phyloP scores from a whole-genome alignment of 768 basidiomycete genomes.

The Lactarius tabidus region DNA sequence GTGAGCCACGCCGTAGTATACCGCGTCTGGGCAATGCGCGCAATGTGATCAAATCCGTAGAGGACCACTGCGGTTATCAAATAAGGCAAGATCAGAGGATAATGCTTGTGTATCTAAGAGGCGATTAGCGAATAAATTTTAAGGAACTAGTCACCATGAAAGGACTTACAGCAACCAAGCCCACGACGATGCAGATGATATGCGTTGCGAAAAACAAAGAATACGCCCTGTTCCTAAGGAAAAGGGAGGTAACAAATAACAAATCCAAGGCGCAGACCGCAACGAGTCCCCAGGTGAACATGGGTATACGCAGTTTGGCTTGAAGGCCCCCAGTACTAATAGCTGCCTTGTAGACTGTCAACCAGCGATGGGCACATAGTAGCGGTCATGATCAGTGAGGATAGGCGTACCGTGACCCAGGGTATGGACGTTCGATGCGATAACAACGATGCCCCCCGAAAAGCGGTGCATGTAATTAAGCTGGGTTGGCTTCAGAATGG shows the following conservation, averaged over 20 bases:
- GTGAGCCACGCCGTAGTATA: conserved; percentile 41
- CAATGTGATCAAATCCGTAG: conserved; percentile 44
- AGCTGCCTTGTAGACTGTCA: conserved; percentile 10
- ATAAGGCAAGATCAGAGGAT: conserved; percentile 36
- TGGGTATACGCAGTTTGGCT: background rate
- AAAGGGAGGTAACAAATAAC: conserved; percentile 39
- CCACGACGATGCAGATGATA: conserved; percentile 40
- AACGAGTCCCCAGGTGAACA: conserved; percentile 31
- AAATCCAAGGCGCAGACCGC: conserved; percentile 36
- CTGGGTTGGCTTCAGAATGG: conserved; percentile 29
- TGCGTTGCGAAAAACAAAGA: conserved; percentile 44
- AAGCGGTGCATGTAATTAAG: conserved; percentile 56
- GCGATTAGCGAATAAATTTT: background rate
- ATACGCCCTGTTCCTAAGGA: conserved; percentile 39
- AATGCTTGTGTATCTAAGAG: conserved; percentile 25
- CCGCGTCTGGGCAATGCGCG: conserved; percentile 46
- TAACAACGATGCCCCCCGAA: conserved; percentile 40
- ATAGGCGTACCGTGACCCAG: conserved; percentile 38
- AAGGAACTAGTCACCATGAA: background rate
- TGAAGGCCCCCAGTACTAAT: background rate
- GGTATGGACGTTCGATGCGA: conserved; percentile 42
- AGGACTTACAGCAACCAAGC: conserved; percentile 32
- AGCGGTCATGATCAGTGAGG: background rate
- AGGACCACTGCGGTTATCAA: conserved; percentile 38
- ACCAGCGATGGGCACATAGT: background rate